Base-by-base conservation (phyloP, 805 yeast genomes). In the Lipomyces yamanashiensis region DNA sequence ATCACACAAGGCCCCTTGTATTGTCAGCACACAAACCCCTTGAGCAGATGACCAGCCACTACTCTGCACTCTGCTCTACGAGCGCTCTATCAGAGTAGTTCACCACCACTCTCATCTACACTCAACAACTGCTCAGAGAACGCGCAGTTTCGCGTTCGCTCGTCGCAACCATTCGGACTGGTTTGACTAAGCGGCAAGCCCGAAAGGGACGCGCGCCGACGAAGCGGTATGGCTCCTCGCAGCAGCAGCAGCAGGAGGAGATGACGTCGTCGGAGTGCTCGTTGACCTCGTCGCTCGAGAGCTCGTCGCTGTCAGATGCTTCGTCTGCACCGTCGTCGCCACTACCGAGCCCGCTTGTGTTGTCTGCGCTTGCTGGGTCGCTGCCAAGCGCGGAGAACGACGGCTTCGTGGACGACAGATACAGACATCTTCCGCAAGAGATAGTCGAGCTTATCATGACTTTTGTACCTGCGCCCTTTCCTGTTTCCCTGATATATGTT, bases 401-500 rank as follows among this genome's bases (percentile, higher is more conserved):
- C 15, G 54, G 2, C 23, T 8, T 48, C 17, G 28, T 58, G 8
- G 87, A 91, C 74, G 89, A 87, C 70, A 86, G 88, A 34, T 89
- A 78, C 88, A 75, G 60, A 84, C 79, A 0, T 86, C 92, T 43
- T 95, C 97, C 66, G 82, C 81, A 65, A 90, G 83, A 73, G 84
- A 89, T 74, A 74, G 86, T 89, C 76, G 7, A 92, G 89, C 2
- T 90, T 87, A 69, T 87, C 86, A 37, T 77, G 73, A 0, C 96
- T 96, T 1, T 95, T 87, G 93, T 96, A 90, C 59, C 80, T 77
- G 73, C 91, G 90, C 87, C 67, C 21, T 66, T 66, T 50, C 67
- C 67, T 6, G 58, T 17, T 12, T 13, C 47, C 7, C 61, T 63
- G 9, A 33, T 64, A 19, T 52, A 58, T 17, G 85, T 93, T 9